Evolutionary conservation across 495 filamentous ascomycete species (phyloP).

Genomic region (Aspergillus saccharolyticus): DNA sequence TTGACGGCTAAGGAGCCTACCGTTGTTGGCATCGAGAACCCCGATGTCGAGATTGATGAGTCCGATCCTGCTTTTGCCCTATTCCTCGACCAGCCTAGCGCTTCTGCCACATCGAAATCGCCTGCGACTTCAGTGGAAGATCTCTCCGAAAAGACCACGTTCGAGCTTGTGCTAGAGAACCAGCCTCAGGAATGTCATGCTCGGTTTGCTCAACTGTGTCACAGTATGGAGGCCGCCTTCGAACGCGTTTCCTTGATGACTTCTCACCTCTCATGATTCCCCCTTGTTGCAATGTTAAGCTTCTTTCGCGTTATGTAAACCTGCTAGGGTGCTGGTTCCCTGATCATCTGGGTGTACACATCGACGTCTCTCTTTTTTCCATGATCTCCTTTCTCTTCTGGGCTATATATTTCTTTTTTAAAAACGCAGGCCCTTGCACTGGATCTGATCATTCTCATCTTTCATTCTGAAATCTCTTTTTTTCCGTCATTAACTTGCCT

Average conservation of each 20-base stretch:
- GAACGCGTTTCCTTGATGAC: slow-evolving; percentile 44
- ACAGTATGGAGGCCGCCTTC: slow-evolving; percentile 47
- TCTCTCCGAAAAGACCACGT: slow-evolving; percentile 56
- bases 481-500: background rate
- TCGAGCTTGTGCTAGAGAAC: slow-evolving; percentile 57
- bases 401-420: slow-evolving; percentile 19
- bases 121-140: slow-evolving; percentile 46
- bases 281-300: slow-evolving; percentile 24
- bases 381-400: slow-evolving; percentile 18
- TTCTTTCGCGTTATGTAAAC: slow-evolving; percentile 20
- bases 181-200: slow-evolving; percentile 27
- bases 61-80: slow-evolving; percentile 56
- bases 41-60: slow-evolving; percentile 53
- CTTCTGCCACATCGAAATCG: slow-evolving; percentile 10
- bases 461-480: background rate
- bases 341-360: slow-evolving; percentile 17
- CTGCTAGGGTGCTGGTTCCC: slow-evolving; percentile 1
- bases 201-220: slow-evolving; percentile 42
- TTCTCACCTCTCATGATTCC: slow-evolving; percentile 43
- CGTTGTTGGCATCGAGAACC: slow-evolving; percentile 29
- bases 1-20: slow-evolving; percentile 24
- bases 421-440: background rate
- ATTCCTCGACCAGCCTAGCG: slow-evolving; percentile 46
- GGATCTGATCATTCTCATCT: background rate
- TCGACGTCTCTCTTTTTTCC: slow-evolving; percentile 20